phyloP scores from a whole-genome alignment of 768 basidiomycete genomes.

The Tremella mesenterica region DNA sequence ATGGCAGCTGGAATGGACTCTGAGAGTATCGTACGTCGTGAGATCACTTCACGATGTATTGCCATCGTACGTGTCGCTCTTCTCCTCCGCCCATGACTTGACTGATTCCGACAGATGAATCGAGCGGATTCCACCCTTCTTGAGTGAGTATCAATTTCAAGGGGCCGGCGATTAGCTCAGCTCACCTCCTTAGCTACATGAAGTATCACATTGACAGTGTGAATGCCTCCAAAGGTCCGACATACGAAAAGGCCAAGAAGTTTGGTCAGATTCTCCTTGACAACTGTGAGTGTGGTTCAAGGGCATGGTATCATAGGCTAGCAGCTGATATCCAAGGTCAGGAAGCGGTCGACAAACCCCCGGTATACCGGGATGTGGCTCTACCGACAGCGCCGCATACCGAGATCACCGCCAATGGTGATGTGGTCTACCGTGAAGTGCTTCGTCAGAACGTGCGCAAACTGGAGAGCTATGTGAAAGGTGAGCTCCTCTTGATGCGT shows the following conservation, averaged over 20 bases:
- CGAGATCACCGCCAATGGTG: conserved; percentile 84
- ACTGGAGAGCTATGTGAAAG: conserved; percentile 77
- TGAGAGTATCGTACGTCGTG: conserved; percentile 37
- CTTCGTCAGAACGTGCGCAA: conserved; percentile 94
- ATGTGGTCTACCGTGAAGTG: conserved; percentile 89
- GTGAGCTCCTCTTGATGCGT: conserved; percentile 9
- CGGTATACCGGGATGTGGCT: conserved; percentile 52
- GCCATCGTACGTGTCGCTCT: conserved; percentile 51
- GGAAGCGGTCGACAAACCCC: conserved; percentile 37
- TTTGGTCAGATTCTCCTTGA: conserved; percentile 93
- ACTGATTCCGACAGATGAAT: conserved; percentile 54
- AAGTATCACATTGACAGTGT: conserved; percentile 84
- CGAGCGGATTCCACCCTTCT: conserved; percentile 82
- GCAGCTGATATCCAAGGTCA: conserved; percentile 13
- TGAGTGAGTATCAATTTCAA: conserved; percentile 28
- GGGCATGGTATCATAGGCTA: not conserved
- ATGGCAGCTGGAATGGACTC: conserved; percentile 27
- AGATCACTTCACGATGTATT: conserved; percentile 81
- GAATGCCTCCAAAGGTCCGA: conserved; percentile 69
- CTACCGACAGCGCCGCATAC: conserved; percentile 97
- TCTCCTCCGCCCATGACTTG: not conserved
- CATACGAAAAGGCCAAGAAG: conserved; percentile 88
- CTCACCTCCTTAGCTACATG: conserved; percentile 63
- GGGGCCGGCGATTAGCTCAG: not conserved
- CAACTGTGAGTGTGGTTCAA: conserved; percentile 49